Evolutionary conservation across 2,329 filamentous ascomycete genomes (phyloP), one percentile per base, ranked within the genome.

Genomic region (Fonsecaea pugnacius): DNA sequence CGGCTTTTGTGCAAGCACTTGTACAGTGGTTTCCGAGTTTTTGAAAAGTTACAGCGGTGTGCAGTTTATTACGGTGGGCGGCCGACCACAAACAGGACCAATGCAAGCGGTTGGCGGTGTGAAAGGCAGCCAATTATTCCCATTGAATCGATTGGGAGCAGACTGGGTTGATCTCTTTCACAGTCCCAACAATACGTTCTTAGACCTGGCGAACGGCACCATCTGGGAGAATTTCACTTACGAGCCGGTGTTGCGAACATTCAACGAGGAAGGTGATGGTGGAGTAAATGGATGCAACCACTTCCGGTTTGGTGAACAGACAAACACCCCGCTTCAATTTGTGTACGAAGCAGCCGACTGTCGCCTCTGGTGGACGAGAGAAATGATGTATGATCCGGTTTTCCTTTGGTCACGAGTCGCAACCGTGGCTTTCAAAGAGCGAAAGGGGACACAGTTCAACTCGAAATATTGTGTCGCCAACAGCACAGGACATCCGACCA

Each of bases 61-160:
- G 1, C 83, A 83, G 67, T 84, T 83, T 38, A 79, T 89, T 52
- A 80, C 80, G 1, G 77, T 87, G 27, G 88, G 89, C 9, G 89
- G 89, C 1, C 83, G 85, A 1, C 83, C 87, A 0, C 75, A 77
- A 10, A 70, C 78, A 0, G 77, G 76, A 3, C 81, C 83, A 0
- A 89, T 88, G 78, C 86, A 89, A 76, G 82, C 80, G 4, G 79
- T 89, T 18, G 87, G 87, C n/a, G 88, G 87, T n/a, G 82, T 86
- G 54, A 87, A 88, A 70, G 88, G 88, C 10, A 65, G 70, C 4
- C 64, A 72, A 30, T 57, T 63, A 30, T 68, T 67, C 50, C 12
- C 18, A 14, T 62, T 57, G 24, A 5, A 8, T 12, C 27, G 12
- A n/a, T 32, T 36, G 21, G n/a, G 43, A 35, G 27, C 46, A 35